Evolutionary conservation across 1,284 basidiomycete genomes (phyloP).

Genomic region (Leucocoprinus gongylophorus): DNA sequence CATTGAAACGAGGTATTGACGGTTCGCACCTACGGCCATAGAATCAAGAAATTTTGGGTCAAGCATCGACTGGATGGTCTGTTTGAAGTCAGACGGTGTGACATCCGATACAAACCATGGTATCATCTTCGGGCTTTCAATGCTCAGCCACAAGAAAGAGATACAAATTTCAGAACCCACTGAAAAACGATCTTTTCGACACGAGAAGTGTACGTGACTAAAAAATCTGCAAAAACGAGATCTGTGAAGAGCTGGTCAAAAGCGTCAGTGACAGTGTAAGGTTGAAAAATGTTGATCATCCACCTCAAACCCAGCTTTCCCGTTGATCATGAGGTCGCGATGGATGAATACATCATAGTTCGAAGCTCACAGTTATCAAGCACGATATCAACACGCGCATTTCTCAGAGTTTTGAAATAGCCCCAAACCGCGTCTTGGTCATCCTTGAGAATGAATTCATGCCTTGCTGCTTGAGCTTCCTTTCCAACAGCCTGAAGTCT

Average conservation of each 20-base stretch:
- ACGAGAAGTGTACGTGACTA: conserved; percentile 82
- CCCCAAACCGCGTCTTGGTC: conserved; percentile 78
- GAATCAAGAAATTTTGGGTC: conserved; percentile 54
- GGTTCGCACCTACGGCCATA: conserved; percentile 18
- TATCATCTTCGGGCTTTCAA: conserved; percentile 71
- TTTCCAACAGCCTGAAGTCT: conserved; percentile 77
- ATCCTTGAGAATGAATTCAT: conserved; percentile 78
- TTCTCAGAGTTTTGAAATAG: conserved; percentile 52
- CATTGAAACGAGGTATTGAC: conserved; percentile 50
- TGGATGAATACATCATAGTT: not conserved
- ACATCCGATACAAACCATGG: conserved; percentile 96
- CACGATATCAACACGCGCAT: conserved; percentile 77
- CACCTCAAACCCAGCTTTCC: conserved; percentile 82
- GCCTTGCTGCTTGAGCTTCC: conserved; percentile 67
- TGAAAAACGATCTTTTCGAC: conserved; percentile 82
- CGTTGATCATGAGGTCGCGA: conserved; percentile 3
- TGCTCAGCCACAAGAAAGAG: not conserved
- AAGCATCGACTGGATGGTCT: conserved; percentile 43
- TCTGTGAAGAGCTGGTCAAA: conserved; percentile 78
- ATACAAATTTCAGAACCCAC: conserved; percentile 40
- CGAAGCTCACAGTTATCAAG: conserved; percentile 75
- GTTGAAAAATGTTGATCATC: not conserved
- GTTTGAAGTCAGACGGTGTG: conserved; percentile 69
- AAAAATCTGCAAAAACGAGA: conserved; percentile 90
- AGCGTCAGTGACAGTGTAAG: not conserved